phyloP scores from a whole-genome alignment of 441 rosid species.

The Brassica balearica region DNA sequence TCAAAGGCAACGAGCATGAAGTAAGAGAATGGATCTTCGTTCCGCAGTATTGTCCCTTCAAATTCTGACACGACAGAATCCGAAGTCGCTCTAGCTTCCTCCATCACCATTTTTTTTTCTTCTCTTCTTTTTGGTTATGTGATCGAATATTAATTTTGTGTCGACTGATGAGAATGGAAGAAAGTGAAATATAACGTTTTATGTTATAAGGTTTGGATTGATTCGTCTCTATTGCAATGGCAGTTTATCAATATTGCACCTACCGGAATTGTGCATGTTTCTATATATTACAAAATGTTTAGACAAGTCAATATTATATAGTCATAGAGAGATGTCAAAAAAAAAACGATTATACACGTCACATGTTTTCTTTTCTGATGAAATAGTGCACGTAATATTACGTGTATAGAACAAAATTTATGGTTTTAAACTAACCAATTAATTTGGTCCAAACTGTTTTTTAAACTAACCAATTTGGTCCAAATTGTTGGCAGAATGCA shows the following conservation, averaged over 20 bases:
- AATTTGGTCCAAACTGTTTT: no score
- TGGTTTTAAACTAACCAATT: no score
- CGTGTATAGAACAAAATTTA: no score
- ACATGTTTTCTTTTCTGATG: constrained; percentile 15
- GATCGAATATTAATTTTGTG: background rate
- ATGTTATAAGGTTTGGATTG: constrained; percentile 53
- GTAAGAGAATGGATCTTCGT: constrained; percentile 67
- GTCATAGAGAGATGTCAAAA: constrained; percentile 31
- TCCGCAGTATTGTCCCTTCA: constrained; percentile 73
- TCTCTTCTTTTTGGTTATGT: background rate
- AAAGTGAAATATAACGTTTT: constrained; percentile 35
- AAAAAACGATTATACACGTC: constrained; percentile 52
- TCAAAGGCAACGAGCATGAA: constrained; percentile 91
- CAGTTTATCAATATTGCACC: constrained; percentile 73
- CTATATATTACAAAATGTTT: constrained; percentile 41
- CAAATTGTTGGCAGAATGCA: constrained; percentile 31
- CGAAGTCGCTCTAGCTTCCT: constrained; percentile 30
- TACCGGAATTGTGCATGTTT: constrained; percentile 40
- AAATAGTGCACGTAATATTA: no score
- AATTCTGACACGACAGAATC: constrained; percentile 67
- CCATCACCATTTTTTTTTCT: background rate
- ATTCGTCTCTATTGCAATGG: constrained; percentile 51
- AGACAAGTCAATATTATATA: constrained; percentile 32
- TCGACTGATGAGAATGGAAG: constrained; percentile 20
- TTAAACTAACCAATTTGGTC: constrained; percentile 40